Conservation (phyloP, 148 eudicot species). For the Amaranthus hypochondriacus region DNA sequence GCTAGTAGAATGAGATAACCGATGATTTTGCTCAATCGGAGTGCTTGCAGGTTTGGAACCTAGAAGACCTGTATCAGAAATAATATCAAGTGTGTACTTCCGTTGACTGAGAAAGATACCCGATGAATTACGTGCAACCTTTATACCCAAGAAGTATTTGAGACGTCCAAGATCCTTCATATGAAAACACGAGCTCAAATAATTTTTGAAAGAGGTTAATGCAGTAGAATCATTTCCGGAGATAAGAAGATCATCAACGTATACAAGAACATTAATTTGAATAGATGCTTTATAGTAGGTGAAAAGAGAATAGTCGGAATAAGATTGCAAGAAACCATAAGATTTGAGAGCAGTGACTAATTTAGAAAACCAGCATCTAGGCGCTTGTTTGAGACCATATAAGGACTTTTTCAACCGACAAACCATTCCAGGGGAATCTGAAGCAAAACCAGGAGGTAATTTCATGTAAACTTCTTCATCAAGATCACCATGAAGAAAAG, state of each 20-base stretch:
- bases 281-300: not conserved
- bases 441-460: not conserved
- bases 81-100: not conserved
- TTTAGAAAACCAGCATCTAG: conserved; percentile 5
- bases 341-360: not conserved
- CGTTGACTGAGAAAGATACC: not conserved
- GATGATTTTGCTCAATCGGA: not conserved
- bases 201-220: not conserved
- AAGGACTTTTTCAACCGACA: conserved; percentile 6
- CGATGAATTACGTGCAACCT: not conserved
- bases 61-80: not conserved
- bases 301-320: conserved; percentile 3
- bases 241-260: conserved; percentile 11
- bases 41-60: not conserved
- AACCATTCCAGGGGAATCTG: not conserved
- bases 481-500: too few relatives aligned
- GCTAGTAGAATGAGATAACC: not conserved
- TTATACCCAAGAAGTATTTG: not conserved
- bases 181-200: not conserved
- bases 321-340: conserved; percentile 1
- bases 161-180: too few relatives aligned
- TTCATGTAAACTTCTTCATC: not conserved
- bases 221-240: not conserved
- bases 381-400: conserved; percentile 11
- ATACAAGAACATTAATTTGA: not conserved